phyloP scores from a whole-genome alignment of 371 early-diverging fungal species.

The Mortierella sp. region DNA sequence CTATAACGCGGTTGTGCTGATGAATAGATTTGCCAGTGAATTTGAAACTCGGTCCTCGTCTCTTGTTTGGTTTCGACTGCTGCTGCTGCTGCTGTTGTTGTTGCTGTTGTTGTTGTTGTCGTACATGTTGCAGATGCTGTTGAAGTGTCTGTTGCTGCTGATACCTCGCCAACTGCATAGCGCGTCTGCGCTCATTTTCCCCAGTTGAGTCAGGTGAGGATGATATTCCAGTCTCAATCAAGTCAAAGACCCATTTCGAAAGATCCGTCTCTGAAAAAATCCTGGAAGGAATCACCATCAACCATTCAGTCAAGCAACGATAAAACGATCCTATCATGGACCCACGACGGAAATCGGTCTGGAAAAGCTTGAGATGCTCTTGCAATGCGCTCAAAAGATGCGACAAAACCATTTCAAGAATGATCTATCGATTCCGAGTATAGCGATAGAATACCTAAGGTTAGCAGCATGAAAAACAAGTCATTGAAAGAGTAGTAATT shows the following conservation, averaged over 20 bases:
- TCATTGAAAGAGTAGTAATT: too few relatives aligned
- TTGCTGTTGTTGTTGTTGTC: conserved; percentile 16
- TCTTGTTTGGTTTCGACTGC: conserved; percentile 5
- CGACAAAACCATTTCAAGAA: conserved; percentile 72
- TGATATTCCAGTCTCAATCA: conserved; percentile 61
- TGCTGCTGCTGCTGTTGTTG: conserved; percentile 9
- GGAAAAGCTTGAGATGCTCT: conserved; percentile 72
- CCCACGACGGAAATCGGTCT: conserved; percentile 47
- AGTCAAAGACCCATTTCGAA: conserved; percentile 76
- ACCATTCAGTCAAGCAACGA: conserved; percentile 80
- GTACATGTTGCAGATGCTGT: conserved; percentile 8
- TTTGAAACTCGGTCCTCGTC: conserved; percentile 35
- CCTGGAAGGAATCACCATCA: conserved; percentile 73
- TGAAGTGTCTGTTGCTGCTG: conserved; percentile 12
- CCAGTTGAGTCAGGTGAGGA: conserved; percentile 55
- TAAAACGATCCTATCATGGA: conserved; percentile 73
- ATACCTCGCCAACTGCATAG: conserved; percentile 21
- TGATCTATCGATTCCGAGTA: conserved; percentile 47
- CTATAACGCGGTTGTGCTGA: conserved; percentile 41
- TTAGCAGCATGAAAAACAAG: background rate
- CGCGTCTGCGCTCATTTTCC: conserved; percentile 32
- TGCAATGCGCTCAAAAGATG: conserved; percentile 75
- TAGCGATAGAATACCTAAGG: background rate
- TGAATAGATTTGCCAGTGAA: conserved; percentile 36
- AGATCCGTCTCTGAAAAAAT: conserved; percentile 73